These are phyloP conservation scores for Plantago coronopus DNA, from an alignment of 305 asterid species.

Conservation along the genomic window DNA sequence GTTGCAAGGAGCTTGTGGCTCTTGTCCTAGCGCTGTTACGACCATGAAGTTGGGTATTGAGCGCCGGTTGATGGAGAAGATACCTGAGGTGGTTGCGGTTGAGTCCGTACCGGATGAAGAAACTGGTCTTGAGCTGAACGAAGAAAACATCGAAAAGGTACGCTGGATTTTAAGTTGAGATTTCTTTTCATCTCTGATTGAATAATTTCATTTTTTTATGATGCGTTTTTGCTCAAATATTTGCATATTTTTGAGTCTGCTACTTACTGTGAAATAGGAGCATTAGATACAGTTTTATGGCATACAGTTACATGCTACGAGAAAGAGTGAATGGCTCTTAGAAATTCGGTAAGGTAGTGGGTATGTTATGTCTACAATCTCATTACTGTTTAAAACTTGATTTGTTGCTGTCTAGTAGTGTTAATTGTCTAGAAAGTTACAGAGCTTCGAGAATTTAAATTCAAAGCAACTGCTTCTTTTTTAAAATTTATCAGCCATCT, in stretches of 20 bases:
- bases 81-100: conserved; percentile 88
- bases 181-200: conserved; percentile 8
- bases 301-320: not conserved
- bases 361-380: not conserved
- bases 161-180: conserved; percentile 7
- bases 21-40: conserved; percentile 82
- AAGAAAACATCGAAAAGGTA: conserved; percentile 94
- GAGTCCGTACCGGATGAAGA: conserved; percentile 92
- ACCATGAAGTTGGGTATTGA: conserved; percentile 98
- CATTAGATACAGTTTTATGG: not conserved
- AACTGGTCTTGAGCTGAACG: conserved; percentile 90
- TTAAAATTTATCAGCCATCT: too few species aligned
- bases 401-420: not conserved
- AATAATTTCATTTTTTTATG: conserved; percentile 2
- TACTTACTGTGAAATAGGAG: not conserved
- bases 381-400: not conserved
- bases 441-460: not conserved
- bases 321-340: not conserved
- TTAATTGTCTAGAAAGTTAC: too few species aligned
- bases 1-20: conserved; percentile 98
- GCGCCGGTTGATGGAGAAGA: conserved; percentile 85
- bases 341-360: too few species aligned
- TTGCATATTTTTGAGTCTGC: not conserved
- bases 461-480: not conserved
- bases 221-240: not conserved